phyloP scores from a whole-genome alignment of 257 asterid species.

The Solanum pimpinellifolium region DNA sequence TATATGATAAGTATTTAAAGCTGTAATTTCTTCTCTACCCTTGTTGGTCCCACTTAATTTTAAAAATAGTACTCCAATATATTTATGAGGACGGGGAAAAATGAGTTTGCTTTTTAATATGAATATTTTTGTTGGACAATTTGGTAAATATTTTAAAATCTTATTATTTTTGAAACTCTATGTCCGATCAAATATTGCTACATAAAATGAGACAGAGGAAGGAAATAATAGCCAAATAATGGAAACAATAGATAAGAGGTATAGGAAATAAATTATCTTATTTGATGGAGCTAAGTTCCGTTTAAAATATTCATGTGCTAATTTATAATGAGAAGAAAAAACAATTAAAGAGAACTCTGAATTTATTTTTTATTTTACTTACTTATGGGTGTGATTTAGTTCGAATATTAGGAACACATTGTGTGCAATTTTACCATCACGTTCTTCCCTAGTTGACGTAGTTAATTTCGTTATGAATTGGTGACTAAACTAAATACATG shows the following conservation, averaged over 20 bases:
- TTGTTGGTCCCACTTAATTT: too few species aligned
- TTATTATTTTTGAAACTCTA: too few species aligned
- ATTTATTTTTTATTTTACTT: not conserved
- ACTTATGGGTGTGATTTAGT: not conserved
- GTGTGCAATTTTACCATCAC: not conserved
- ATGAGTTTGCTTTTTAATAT: too few species aligned
- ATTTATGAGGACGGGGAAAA: too few species aligned
- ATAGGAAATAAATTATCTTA: not conserved
- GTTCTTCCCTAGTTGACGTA: too few species aligned
- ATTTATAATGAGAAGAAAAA: not conserved
- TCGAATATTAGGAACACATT: not conserved
- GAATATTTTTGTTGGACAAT: too few species aligned
- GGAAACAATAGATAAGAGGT: not conserved
- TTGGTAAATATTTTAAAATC: too few species aligned
- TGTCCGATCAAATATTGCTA: fast-evolving
- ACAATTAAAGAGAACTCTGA: not conserved
- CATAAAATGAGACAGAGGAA: too few species aligned
- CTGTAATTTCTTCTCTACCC: too few species aligned
- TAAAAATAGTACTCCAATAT: too few species aligned
- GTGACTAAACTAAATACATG: not conserved
- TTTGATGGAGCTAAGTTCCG: not conserved
- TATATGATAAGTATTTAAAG: too few species aligned
- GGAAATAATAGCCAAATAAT: not conserved
- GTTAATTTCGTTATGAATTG: not conserved
- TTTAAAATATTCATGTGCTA: not conserved